Percentiles rank a stretch among this genome's conserved stretches.
phyloP scores from a whole-genome alignment of 805 yeast genomes.

The Osmozyma mogii region DNA sequence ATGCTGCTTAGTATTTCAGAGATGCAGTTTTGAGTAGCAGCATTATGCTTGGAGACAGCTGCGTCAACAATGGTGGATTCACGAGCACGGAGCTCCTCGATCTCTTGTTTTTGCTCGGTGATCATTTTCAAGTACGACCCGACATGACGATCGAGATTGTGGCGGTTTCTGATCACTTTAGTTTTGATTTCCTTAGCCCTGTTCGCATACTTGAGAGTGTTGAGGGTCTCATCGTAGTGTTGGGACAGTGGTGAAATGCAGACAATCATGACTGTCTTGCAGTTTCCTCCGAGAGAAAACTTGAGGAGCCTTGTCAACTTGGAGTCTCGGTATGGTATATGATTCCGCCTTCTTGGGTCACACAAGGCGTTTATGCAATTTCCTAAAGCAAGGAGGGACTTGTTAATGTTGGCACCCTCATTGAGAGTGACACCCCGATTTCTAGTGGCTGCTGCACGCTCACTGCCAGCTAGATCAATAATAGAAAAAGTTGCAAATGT shows the following conservation, averaged over 20 bases:
- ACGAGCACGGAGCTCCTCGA: slow-evolving; percentile 55
- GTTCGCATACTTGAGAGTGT: slow-evolving; percentile 85
- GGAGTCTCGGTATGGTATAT: slow-evolving; percentile 87
- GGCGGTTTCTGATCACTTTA: slow-evolving; percentile 64
- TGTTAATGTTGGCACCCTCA: slow-evolving; percentile 93
- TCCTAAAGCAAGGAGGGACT: slow-evolving; percentile 81
- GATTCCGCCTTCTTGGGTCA: slow-evolving; percentile 57
- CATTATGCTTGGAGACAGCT: slow-evolving; percentile 19
- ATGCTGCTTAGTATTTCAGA: slow-evolving; percentile 34
- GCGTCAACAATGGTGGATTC: slow-evolving; percentile 38
- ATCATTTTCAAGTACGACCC: slow-evolving; percentile 81
- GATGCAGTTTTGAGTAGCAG: slow-evolving; percentile 15
- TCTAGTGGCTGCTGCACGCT: slow-evolving; percentile 83
- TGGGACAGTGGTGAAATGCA: slow-evolving; percentile 81
- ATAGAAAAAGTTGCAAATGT: slow-evolving; percentile 76
- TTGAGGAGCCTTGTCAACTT: slow-evolving; percentile 80
- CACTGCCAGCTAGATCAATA: slow-evolving; percentile 93
- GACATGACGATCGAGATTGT: slow-evolving; percentile 71
- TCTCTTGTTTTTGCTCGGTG: slow-evolving; percentile 69
- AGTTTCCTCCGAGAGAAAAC: slow-evolving; percentile 88
- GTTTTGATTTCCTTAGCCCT: slow-evolving; percentile 89
- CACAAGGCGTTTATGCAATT: slow-evolving; percentile 91
- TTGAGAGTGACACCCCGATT: slow-evolving; percentile 74
- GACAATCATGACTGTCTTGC: slow-evolving; percentile 93
- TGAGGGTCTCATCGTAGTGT: slow-evolving; percentile 90